phyloP scores from a whole-genome alignment of 805 yeast genomes.

The Sugiyamaella marilandica region DNA sequence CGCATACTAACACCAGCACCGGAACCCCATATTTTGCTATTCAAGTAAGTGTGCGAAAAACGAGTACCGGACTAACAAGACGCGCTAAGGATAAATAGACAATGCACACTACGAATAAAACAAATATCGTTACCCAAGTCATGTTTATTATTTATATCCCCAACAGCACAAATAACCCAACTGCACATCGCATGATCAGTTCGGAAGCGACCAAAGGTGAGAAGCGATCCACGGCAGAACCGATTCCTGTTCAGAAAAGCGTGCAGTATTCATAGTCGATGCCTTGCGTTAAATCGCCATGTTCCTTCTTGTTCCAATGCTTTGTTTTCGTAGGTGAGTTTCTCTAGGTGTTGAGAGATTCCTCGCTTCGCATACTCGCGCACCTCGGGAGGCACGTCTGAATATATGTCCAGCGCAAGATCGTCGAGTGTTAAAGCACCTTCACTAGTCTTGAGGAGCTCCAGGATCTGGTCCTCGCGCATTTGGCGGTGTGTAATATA shows the following conservation, averaged over 20 bases:
- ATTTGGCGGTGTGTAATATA: slow-evolving; percentile 33
- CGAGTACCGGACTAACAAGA: not conserved
- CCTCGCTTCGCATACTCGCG: slow-evolving; percentile 32
- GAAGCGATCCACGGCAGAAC: slow-evolving; percentile 8
- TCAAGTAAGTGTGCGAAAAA: slow-evolving; percentile 38
- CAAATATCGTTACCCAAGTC: too few species aligned
- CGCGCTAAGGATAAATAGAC: slow-evolving; percentile 1
- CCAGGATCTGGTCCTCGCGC: slow-evolving; percentile 32
- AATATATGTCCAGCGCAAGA: slow-evolving; percentile 27
- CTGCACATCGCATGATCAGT: not conserved
- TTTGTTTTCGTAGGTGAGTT: slow-evolving; percentile 24
- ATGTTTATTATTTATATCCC: too few species aligned
- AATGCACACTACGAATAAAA: too few species aligned
- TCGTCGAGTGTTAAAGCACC: slow-evolving; percentile 14
- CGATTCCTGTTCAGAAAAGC: too few species aligned
- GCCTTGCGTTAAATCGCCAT: not conserved
- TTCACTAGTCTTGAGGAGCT: slow-evolving; percentile 13
- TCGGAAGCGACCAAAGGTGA: slow-evolving; percentile 4
- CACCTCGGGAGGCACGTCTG: slow-evolving; percentile 24
- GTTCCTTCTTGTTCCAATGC: slow-evolving; percentile 7
- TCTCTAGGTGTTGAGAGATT: slow-evolving; percentile 28
- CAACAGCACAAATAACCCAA: not conserved
- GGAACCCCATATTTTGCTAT: slow-evolving; percentile 92
- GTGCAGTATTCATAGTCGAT: not conserved
- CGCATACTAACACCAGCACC: slow-evolving; percentile 49